phyloP scores from a whole-genome alignment of 805 yeast genomes.

The Wickerhamomyces mucosus region DNA sequence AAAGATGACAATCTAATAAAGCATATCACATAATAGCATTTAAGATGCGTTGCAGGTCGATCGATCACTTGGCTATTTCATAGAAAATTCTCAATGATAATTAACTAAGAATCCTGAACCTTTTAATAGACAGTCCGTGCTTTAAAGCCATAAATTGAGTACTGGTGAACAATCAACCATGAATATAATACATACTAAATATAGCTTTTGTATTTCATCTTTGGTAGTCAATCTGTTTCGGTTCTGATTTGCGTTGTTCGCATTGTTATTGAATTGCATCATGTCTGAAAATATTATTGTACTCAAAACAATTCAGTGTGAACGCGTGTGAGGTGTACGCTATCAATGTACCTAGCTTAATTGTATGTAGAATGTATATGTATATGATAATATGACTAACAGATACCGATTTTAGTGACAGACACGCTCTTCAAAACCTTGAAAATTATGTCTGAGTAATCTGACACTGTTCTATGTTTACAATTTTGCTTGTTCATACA shows the following conservation, averaged over 20 bases:
- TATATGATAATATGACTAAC: background rate
- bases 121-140: no score
- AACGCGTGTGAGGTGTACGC: conserved; percentile 3
- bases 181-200: conserved; percentile 11
- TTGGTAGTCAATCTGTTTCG: conserved; percentile 14
- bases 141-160: no score
- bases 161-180: background rate
- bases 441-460: no score
- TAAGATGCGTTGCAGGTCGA: background rate
- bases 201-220: conserved; percentile 21
- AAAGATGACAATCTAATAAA: conserved; percentile 4
- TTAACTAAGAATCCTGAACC: no score
- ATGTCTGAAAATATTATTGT: conserved; percentile 1
- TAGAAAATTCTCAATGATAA: no score
- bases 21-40: conserved; percentile 1
- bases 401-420: no score
- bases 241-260: conserved; percentile 9
- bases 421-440: no score
- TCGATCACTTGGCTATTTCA: background rate
- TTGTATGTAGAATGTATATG: conserved; percentile 3
- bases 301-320: conserved; percentile 1
- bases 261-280: background rate
- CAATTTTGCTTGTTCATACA: background rate
- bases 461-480: background rate
- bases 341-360: background rate